A percentile compares a stretch with the other conserved stretches of the same genome.
These are phyloP conservation scores for Leishmania gerbilli DNA, from an alignment of 208 protist species.

Conservation along the genomic window DNA sequence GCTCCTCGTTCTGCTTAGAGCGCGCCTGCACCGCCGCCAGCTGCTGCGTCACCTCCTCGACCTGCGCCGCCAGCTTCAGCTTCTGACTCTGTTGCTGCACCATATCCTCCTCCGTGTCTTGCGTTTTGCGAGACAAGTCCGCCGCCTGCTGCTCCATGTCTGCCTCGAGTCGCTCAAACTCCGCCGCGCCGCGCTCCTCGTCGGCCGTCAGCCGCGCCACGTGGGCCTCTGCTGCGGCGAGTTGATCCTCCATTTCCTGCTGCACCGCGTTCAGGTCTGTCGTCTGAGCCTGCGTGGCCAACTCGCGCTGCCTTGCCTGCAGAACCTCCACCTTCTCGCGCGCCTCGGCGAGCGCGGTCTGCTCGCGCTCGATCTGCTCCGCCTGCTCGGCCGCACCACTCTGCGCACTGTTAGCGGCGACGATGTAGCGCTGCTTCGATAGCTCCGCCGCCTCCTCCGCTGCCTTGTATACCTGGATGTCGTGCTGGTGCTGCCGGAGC, in stretches of 20 bases:
- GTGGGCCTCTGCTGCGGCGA: constrained; percentile 45
- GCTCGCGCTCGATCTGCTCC: constrained; percentile 39
- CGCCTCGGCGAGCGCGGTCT: constrained; percentile 32
- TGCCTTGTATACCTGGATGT: constrained; percentile 52
- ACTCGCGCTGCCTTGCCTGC: constrained; percentile 31
- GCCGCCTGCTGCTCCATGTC: constrained; percentile 70
- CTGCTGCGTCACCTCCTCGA: constrained; percentile 34
- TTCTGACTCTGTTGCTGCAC: constrained; percentile 43
- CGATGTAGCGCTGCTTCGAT: constrained; percentile 45
- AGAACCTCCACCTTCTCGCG: constrained; percentile 32
- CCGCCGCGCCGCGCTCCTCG: constrained; percentile 53
- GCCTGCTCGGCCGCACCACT: constrained; percentile 39
- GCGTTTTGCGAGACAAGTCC: constrained; percentile 52
- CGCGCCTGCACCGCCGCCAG: constrained; percentile 56
- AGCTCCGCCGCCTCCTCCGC: constrained; percentile 62
- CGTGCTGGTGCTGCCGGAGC: constrained; percentile 42
- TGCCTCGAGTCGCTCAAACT: constrained; percentile 79
- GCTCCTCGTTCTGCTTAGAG: constrained; percentile 40
- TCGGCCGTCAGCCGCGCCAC: constrained; percentile 45
- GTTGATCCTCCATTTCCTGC: constrained; percentile 56
- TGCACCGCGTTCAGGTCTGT: constrained; percentile 45
- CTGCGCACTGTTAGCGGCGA: constrained; percentile 29
- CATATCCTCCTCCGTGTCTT: constrained; percentile 67
- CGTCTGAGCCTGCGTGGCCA: constrained; percentile 42
- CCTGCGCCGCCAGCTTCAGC: constrained; percentile 36